Evolutionary conservation across 2,329 filamentous ascomycete species (phyloP), one percentile per base, ranked within the genome.

Genomic region (Byssoonygena ceratinophila): DNA sequence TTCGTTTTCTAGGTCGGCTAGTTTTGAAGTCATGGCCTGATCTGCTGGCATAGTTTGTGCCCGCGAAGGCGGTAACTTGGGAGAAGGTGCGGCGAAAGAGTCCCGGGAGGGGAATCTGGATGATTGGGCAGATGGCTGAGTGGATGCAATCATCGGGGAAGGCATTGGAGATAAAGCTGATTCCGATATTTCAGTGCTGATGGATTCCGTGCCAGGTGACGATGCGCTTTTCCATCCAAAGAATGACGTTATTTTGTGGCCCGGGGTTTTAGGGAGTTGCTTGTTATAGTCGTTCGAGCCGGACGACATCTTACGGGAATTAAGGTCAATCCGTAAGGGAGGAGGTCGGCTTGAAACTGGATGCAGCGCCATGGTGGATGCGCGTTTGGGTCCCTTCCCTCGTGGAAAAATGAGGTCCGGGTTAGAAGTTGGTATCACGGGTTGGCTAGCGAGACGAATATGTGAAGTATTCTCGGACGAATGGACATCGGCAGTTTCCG

Each of bases 1-100:
- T 75, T 98, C 92, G 66, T 89, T 85, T 74, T 98, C 92, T 74
- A 98, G 83, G 66, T 94, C 88, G 66, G 88, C 82, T 63, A 94
- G 78, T 67, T 89, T 66, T 60, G 76, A 59, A 76, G 72, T 60
- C 68, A 76, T 63, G 64, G 71, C 60, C 6, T 52, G 63, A 72
- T 61, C 67, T 71, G 49, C 47, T 50, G 59, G 68, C 46, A 68
- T 70, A 54, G 68, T 67, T 46, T 70, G 68, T 57, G 69, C 76
- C 57, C 64, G 77, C 51, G 65, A 74, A 67, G 16, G 63, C 8
- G 43, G 12, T 60, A 54, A 66, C 66, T 51, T 67, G 60, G 53
- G 62, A 54, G 14, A 58, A 72, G 63, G 52, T 74, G 61, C 61
- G 72, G 71, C 66, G 73, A 71, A 65, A 71, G 59, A 67, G 60